A percentile compares a stretch with the other conserved stretches of the same genome.
Evolutionary conservation across 495 filamentous ascomycete species (phyloP).

Genomic region (Penicillium mononematosum): DNA sequence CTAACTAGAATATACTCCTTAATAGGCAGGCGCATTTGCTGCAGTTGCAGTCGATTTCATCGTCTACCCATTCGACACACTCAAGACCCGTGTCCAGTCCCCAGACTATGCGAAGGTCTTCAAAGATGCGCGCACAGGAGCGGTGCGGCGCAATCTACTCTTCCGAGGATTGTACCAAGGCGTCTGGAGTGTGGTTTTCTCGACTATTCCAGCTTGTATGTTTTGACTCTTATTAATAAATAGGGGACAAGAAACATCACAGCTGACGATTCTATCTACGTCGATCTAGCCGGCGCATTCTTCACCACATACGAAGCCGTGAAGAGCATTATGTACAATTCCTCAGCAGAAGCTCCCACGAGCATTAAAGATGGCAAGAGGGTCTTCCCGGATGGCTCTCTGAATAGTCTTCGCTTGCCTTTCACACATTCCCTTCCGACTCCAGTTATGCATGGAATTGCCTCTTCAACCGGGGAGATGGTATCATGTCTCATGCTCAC

Average conservation of each 20-base stretch:
- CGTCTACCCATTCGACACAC: conserved; percentile 79
- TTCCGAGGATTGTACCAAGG: conserved; percentile 85
- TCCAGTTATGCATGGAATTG: conserved; percentile 64
- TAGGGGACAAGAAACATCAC: neutral
- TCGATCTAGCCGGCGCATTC: conserved; percentile 69
- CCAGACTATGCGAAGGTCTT: conserved; percentile 66
- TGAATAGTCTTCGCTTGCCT: conserved; percentile 37
- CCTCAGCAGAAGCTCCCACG: conserved; percentile 28
- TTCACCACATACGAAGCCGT: conserved; percentile 84
- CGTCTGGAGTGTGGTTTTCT: conserved; percentile 81
- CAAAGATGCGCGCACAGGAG: conserved; percentile 50
- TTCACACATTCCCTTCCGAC: conserved; percentile 49
- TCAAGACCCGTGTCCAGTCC: conserved; percentile 83
- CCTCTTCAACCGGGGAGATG: conserved; percentile 73
- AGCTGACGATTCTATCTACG: conserved; percentile 8
- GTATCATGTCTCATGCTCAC: conserved; percentile 84
- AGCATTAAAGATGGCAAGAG: conserved; percentile 4
- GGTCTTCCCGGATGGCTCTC: conserved; percentile 22
- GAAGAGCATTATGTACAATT: conserved; percentile 56
- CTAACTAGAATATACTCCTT: neutral
- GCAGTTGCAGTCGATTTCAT: conserved; percentile 78
- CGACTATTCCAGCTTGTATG: conserved; percentile 79
- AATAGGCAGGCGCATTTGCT: conserved; percentile 74
- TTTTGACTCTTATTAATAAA: neutral
- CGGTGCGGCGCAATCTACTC: conserved; percentile 53